Evolutionary conservation across 2,329 filamentous ascomycete genomes (phyloP).

Genomic region (Hortaea werneckii): DNA sequence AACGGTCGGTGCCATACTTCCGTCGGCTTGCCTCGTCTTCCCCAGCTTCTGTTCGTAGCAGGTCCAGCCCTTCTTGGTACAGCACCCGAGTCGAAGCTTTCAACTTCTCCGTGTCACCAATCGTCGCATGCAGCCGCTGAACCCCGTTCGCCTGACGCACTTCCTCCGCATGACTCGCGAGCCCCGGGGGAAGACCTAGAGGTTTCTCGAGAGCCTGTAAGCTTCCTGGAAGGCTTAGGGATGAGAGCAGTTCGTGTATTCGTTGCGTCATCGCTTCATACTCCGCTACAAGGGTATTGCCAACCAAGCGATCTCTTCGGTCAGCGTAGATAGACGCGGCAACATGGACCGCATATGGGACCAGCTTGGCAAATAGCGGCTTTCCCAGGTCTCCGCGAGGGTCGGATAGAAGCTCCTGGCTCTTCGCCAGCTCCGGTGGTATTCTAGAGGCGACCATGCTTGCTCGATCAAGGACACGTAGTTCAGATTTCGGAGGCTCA

Average conservation of each 20-base stretch:
- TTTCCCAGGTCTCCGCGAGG: slow-evolving; percentile 56
- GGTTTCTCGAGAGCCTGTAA: slow-evolving; percentile 93
- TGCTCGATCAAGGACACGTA: slow-evolving; percentile 75
- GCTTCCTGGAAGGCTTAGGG: slow-evolving; percentile 80
- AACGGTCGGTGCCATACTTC: slow-evolving; percentile 80
- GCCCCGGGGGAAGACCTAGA: slow-evolving; percentile 71
- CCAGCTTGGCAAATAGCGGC: slow-evolving; percentile 79
- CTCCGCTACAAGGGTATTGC: slow-evolving; percentile 75
- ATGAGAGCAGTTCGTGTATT: slow-evolving; percentile 68
- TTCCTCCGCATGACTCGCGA: slow-evolving; percentile 87
- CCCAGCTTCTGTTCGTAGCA: slow-evolving; percentile 67
- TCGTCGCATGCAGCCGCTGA: slow-evolving; percentile 63
- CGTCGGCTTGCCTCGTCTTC: slow-evolving; percentile 68
- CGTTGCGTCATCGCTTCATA: slow-evolving; percentile 71
- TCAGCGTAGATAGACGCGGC: slow-evolving; percentile 94
- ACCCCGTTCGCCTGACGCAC: slow-evolving; percentile 84
- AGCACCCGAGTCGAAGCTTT: slow-evolving; percentile 65
- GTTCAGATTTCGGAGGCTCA: slow-evolving; percentile 78
- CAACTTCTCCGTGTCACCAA: slow-evolving; percentile 85
- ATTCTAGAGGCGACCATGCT: slow-evolving; percentile 75
- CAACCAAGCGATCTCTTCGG: slow-evolving; percentile 78
- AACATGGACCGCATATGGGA: slow-evolving; percentile 90
- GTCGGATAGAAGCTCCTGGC: slow-evolving; percentile 70
- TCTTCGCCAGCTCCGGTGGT: slow-evolving; percentile 72
- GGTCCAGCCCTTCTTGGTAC: slow-evolving; percentile 73